A percentile compares a stretch with the other conserved stretches of the same genome.
phyloP scores from a whole-genome alignment of 139 green algal genomes.

The Gonium pectorale region DNA sequence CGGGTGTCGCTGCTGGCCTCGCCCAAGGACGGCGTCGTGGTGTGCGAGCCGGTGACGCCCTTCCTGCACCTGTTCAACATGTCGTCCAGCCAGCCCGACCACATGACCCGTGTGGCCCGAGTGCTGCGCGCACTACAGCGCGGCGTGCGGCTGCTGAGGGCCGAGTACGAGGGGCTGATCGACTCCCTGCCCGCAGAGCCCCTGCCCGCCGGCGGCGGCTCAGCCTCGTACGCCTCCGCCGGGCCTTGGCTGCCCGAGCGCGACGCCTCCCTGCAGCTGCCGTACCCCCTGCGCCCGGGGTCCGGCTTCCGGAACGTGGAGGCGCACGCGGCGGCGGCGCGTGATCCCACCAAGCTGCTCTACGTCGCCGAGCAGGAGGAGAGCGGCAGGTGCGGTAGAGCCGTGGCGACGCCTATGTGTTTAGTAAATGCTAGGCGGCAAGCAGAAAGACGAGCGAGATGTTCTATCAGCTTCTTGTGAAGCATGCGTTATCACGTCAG shows the following conservation, averaged over 20 bases:
- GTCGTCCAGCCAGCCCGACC: neutral
- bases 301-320: neutral
- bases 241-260: neutral
- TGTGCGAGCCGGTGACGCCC: constrained; percentile 10
- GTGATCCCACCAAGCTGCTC: neutral
- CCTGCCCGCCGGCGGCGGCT: no score
- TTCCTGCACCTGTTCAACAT: constrained; percentile 27
- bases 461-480: no score
- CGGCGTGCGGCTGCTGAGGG: neutral
- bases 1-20: constrained; percentile 10
- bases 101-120: neutral
- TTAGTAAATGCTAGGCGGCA: no score
- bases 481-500: no score
- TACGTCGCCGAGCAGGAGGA: neutral
- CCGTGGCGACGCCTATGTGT: no score
- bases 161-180: neutral
- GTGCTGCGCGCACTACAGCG: neutral
- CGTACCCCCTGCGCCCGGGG: neutral
- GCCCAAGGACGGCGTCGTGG: neutral
- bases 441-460: no score
- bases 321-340: neutral
- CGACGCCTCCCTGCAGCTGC: neutral
- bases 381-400: no score
- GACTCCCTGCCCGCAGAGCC: neutral
- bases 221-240: no score